phyloP scores from a whole-genome alignment of 495 filamentous ascomycete genomes.

The Neurospora sp. region DNA sequence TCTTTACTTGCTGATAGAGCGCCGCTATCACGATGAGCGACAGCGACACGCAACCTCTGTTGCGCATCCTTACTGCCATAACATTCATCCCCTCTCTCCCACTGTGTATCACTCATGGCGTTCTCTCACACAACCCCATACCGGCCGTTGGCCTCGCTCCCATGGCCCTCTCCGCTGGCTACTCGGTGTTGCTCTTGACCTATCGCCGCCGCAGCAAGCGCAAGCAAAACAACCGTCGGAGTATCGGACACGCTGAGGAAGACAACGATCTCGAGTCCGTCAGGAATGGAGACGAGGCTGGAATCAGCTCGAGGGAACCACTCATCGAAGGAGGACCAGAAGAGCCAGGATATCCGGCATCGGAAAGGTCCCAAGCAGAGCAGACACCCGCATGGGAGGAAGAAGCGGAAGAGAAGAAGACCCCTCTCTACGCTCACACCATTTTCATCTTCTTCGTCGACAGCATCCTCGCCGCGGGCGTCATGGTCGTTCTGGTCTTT shows the following conservation, averaged over 20 bases:
- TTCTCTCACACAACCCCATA: constrained; percentile 22
- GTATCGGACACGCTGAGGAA: constrained; percentile 1
- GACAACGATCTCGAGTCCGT: constrained; percentile 2
- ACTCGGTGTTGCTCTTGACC: constrained; percentile 17
- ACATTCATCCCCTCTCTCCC: constrained; percentile 47
- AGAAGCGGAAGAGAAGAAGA: constrained; percentile 1
- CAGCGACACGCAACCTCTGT: background rate
- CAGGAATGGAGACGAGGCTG: background rate
- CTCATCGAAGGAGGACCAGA: background rate
- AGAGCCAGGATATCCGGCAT: background rate
- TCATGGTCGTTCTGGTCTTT: constrained; percentile 30
- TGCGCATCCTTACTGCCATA: constrained; percentile 32
- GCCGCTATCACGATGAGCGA: background rate
- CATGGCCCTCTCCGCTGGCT: constrained; percentile 25
- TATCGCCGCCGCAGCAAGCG: constrained; percentile 3
- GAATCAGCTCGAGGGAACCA: background rate
- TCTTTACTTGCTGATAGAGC: background rate
- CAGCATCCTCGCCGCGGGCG: constrained; percentile 20
- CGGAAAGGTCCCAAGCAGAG: constrained; percentile 3
- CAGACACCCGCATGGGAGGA: background rate
- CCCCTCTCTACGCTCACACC: constrained; percentile 16
- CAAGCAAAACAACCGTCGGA: background rate
- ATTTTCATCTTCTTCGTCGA: constrained; percentile 32
- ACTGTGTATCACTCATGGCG: constrained; percentile 32
- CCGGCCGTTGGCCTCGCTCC: constrained; percentile 34